Conservation (phyloP, 495 filamentous ascomycete species). For the Massariosphaeria phaeospora region DNA sequence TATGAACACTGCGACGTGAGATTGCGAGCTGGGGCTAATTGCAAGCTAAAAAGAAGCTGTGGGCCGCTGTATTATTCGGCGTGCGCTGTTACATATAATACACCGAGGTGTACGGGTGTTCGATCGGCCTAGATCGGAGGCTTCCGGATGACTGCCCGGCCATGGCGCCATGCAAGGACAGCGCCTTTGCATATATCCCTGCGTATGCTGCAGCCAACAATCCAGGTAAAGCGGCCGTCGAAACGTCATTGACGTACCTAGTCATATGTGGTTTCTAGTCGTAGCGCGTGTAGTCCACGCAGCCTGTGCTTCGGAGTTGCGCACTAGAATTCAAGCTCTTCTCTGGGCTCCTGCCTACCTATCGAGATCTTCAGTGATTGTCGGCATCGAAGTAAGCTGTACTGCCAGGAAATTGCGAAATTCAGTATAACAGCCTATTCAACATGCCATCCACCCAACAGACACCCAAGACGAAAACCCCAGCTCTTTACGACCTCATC, state of each 20-base stretch:
- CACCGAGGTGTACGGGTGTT: not conserved
- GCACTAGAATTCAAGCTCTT: too few species aligned
- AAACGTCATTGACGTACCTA: conserved; percentile 7
- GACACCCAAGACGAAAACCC: not conserved
- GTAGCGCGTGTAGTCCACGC: too few species aligned
- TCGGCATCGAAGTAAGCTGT: not conserved
- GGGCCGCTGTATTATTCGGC: not conserved
- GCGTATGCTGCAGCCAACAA: not conserved
- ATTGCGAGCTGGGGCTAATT: not conserved
- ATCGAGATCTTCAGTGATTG: too few species aligned
- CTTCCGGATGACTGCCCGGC: not conserved
- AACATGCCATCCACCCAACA: conserved; percentile 10
- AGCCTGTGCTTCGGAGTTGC: too few species aligned
- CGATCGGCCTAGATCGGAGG: not conserved
- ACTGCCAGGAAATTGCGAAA: not conserved
- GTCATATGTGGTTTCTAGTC: not conserved
- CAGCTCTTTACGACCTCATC: conserved; percentile 17
- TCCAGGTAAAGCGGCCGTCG: not conserved
- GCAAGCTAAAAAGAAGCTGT: conserved; percentile 1
- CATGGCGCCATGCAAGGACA: not conserved
- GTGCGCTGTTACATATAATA: not conserved
- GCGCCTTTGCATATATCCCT: not conserved
- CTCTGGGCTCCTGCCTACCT: too few species aligned
- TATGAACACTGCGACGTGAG: not conserved
- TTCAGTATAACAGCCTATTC: not conserved